Percentiles rank a stretch among this genome's conserved stretches.
Conservation (phyloP, 768 basidiomycete genomes). For the Lactarius quietus region DNA sequence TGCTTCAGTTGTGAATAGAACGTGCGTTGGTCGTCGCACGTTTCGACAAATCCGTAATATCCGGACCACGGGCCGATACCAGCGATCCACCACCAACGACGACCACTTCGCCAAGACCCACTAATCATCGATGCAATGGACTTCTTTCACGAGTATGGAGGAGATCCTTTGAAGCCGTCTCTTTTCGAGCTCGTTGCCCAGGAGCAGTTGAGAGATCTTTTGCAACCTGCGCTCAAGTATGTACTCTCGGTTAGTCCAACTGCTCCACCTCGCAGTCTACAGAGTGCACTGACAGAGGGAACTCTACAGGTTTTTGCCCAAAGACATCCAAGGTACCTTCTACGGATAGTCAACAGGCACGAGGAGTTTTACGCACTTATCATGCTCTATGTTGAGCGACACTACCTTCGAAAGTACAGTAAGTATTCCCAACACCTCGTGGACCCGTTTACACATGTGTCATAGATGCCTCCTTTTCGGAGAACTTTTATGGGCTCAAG, state of each 20-base stretch:
- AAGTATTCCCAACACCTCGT: slow-evolving; percentile 29
- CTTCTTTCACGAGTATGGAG: slow-evolving; percentile 75
- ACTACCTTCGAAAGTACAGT: slow-evolving; percentile 89
- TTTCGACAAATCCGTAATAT: neutral
- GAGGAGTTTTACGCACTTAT: slow-evolving; percentile 92
- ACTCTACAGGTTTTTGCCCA: slow-evolving; percentile 82
- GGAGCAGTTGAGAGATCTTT: slow-evolving; percentile 85
- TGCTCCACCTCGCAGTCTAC: neutral
- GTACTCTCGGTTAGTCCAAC: slow-evolving; percentile 69
- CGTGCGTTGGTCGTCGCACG: neutral
- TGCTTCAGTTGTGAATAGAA: neutral
- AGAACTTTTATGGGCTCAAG: slow-evolving; percentile 94
- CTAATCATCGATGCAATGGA: slow-evolving; percentile 48
- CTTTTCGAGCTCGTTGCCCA: slow-evolving; percentile 91
- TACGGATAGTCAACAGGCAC: slow-evolving; percentile 89
- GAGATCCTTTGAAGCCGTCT: slow-evolving; percentile 71
- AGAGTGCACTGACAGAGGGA: neutral
- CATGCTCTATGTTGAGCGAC: slow-evolving; percentile 86
- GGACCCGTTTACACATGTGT: neutral
- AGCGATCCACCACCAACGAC: neutral
- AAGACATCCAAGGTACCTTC: slow-evolving; percentile 86
- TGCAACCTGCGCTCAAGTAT: slow-evolving; percentile 95
- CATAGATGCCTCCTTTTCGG: slow-evolving; percentile 90
- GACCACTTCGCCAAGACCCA: neutral
- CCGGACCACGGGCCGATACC: neutral